Evolutionary conservation across 192 early-diverging fungal species (phyloP).

Genomic region (Chytriomyces sp.): DNA sequence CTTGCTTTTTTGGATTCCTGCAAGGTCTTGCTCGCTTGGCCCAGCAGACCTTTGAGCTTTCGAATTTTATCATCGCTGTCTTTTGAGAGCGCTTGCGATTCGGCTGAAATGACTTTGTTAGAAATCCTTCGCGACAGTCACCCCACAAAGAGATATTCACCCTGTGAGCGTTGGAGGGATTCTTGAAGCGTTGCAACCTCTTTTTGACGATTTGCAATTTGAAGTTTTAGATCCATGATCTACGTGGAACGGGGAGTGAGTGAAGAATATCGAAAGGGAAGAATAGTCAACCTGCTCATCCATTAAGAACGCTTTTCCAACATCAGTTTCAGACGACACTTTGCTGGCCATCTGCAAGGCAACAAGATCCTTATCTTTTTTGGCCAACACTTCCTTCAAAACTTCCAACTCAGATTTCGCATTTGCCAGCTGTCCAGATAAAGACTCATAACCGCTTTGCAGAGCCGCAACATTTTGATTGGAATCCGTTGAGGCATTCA

Average conservation of each 20-base stretch:
- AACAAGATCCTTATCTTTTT: constrained; percentile 26
- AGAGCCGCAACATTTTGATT: too few relatives aligned
- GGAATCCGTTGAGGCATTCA: too few relatives aligned
- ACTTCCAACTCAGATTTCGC: neutral
- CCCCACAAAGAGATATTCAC: neutral
- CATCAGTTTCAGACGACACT: neutral
- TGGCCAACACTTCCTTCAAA: constrained; percentile 15
- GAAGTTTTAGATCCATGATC: constrained; percentile 32
- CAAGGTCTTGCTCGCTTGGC: constrained; percentile 36
- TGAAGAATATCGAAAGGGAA: neutral
- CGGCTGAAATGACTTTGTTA: neutral
- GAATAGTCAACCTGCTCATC: constrained; percentile 22
- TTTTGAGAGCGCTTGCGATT: constrained; percentile 4
- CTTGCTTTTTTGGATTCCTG: constrained; percentile 34
- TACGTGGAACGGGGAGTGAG: neutral
- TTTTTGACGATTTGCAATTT: constrained; percentile 27
- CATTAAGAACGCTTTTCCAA: constrained; percentile 13
- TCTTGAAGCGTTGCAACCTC: constrained; percentile 10
- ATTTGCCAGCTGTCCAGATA: neutral
- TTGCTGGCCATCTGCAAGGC: neutral
- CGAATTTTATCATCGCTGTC: constrained; percentile 36
- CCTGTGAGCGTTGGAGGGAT: constrained; percentile 9
- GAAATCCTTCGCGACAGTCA: neutral
- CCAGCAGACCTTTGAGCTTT: constrained; percentile 33
- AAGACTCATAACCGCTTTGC: neutral